phyloP scores from a whole-genome alignment of 176 grass and related monocot genomes.

The Carex littledalei region DNA sequence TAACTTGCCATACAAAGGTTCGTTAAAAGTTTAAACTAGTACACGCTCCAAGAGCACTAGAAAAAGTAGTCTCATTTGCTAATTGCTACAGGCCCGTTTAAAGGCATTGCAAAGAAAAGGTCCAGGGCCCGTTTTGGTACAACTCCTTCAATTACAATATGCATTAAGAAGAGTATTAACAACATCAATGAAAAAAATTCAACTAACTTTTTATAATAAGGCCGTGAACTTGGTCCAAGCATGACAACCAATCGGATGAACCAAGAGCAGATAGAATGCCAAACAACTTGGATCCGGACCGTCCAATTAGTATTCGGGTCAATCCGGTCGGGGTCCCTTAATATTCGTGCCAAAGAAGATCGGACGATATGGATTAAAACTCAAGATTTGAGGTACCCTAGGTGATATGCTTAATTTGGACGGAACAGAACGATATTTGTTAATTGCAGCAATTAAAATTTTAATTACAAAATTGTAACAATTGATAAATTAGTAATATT shows the following conservation, averaged over 20 bases:
- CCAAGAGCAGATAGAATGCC: slow-evolving; percentile 44
- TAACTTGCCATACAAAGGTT: slow-evolving; percentile 31
- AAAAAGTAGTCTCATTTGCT: slow-evolving; percentile 34
- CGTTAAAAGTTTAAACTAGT: slow-evolving; percentile 6
- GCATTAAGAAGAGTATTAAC: slow-evolving; percentile 9
- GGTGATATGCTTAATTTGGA: too few relatives aligned
- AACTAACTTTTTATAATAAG: slow-evolving; percentile 39
- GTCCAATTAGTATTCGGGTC: too few relatives aligned
- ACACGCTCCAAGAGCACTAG: slow-evolving; percentile 37
- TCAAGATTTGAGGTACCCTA: too few relatives aligned
- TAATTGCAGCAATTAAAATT: too few relatives aligned
- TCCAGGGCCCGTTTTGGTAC: slow-evolving; percentile 41
- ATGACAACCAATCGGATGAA: slow-evolving; percentile 19
- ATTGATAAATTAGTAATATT: too few relatives aligned
- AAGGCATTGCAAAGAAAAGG: slow-evolving; percentile 47
- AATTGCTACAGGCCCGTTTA: slow-evolving; percentile 26
- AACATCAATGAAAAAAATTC: slow-evolving; percentile 34
- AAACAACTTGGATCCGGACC: too few relatives aligned
- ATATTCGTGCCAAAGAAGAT: too few relatives aligned
- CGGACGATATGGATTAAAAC: too few relatives aligned
- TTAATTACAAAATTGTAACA: too few relatives aligned
- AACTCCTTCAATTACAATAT: slow-evolving; percentile 24
- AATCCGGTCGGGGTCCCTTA: too few relatives aligned
- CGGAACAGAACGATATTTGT: not conserved
- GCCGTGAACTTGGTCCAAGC: slow-evolving; percentile 35